Evolutionary conservation across 2,329 filamentous ascomycete species (phyloP).

Genomic region (Nothophoma quercina): DNA sequence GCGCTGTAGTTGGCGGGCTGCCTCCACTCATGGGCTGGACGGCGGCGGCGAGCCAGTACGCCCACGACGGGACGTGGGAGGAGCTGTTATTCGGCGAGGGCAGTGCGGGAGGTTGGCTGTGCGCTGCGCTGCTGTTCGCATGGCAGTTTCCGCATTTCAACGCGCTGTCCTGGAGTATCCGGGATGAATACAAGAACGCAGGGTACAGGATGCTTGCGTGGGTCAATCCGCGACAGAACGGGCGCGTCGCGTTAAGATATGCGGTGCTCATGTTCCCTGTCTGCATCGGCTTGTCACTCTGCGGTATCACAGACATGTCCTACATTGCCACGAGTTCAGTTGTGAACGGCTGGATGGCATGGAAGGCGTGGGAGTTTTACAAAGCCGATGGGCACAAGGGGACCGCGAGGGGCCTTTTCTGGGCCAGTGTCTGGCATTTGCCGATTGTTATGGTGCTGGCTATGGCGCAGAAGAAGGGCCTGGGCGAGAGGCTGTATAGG

Average conservation of each 20-base stretch:
- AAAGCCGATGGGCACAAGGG: conserved; percentile 77
- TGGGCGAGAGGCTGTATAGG: conserved; percentile 44
- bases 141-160: conserved; percentile 99
- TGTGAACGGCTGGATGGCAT: conserved; percentile 85
- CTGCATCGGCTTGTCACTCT: conserved; percentile 79
- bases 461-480: conserved; percentile 89
- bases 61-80: conserved; percentile 68
- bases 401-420: conserved; percentile 85
- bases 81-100: conserved; percentile 77
- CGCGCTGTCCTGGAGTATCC: conserved; percentile 85
- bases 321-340: conserved; percentile 83
- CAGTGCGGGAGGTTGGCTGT: conserved; percentile 82
- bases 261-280: conserved; percentile 85
- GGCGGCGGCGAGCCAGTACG: conserved; percentile 87
- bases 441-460: conserved; percentile 89
- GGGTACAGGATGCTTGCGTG: conserved; percentile 80
- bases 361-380: conserved; percentile 84
- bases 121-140: conserved; percentile 83
- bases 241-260: conserved; percentile 87
- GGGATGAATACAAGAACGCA: conserved; percentile 82
- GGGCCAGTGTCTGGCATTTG: conserved; percentile 97
- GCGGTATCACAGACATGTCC: conserved; percentile 82
- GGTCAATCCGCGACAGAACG: conserved; percentile 85
- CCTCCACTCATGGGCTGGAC: conserved; percentile 98
- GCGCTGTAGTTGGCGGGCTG: conserved; percentile 89